Conservation (phyloP, 2,329 filamentous ascomycete species). For the Exutisphaerella laricina region DNA sequence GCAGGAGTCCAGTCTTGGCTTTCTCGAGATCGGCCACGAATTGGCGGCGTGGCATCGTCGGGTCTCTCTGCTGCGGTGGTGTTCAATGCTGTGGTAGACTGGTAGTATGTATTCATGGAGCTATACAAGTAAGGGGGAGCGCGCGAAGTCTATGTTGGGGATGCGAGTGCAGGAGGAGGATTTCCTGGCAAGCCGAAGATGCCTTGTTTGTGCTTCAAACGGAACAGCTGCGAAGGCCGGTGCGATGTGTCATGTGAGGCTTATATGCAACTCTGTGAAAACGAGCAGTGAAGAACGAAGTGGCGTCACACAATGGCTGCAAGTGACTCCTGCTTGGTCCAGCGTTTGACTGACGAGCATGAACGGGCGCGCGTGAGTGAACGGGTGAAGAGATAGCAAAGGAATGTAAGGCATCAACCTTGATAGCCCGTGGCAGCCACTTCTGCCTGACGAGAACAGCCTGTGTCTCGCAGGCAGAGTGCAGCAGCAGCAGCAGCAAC, state of each 20-base stretch:
- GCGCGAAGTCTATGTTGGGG: neutral
- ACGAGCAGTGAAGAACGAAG: neutral
- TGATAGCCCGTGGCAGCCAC: neutral
- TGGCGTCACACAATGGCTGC: neutral
- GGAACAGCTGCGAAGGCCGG: neutral
- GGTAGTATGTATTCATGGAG: neutral
- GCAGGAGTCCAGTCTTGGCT: constrained; percentile 34
- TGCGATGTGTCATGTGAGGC: neutral
- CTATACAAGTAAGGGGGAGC: neutral
- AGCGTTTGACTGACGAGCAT: neutral
- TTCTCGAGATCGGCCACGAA: constrained; percentile 57
- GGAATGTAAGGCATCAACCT: neutral
- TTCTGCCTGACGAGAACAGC: neutral
- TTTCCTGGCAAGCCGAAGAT: too few relatives aligned
- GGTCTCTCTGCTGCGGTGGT: too few relatives aligned
- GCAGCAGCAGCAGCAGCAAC: too few relatives aligned
- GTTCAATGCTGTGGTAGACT: too few relatives aligned
- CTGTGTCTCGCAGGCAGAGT: too few relatives aligned
- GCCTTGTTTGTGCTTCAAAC: constrained; percentile 1
- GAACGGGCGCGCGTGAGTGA: neutral
- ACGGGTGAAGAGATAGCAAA: neutral
- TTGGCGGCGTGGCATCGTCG: constrained; percentile 64
- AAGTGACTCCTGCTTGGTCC: neutral
- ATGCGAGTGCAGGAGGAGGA: neutral
- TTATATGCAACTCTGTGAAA: neutral